Conservation (phyloP, 2,329 filamentous ascomycete genomes). For the Epichloe gansuensis region DNA sequence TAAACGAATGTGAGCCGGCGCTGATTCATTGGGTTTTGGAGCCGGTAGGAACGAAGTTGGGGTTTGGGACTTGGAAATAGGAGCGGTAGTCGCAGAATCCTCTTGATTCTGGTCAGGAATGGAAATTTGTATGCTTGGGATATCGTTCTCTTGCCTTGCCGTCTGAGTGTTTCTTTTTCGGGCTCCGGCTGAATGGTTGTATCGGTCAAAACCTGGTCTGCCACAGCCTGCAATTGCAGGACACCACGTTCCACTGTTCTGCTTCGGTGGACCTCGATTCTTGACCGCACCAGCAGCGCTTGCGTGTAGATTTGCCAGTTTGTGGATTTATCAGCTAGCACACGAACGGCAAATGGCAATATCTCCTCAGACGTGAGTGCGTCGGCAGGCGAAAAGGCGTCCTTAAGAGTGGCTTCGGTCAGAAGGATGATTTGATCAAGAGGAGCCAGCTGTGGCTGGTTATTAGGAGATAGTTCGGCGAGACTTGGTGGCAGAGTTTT, state of each 20-base stretch:
- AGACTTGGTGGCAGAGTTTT: slow-evolving; percentile 47
- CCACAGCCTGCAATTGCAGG: slow-evolving; percentile 84
- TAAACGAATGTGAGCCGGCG: slow-evolving; percentile 62
- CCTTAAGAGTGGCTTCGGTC: slow-evolving; percentile 77
- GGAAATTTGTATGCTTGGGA: slow-evolving; percentile 35
- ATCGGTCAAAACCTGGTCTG: slow-evolving; percentile 89
- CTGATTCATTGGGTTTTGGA: slow-evolving; percentile 63
- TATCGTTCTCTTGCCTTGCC: slow-evolving; percentile 17
- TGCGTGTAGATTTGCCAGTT: slow-evolving; percentile 99
- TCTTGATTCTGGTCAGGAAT: slow-evolving; percentile 19
- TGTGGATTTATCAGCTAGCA: slow-evolving; percentile 75
- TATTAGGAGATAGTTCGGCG: slow-evolving; percentile 55
- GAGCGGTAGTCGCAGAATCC: not conserved
- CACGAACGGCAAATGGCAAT: slow-evolving; percentile 77
- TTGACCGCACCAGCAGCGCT: slow-evolving; percentile 74
- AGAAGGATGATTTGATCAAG: slow-evolving; percentile 86
- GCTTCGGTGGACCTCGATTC: slow-evolving; percentile 79
- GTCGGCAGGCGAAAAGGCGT: slow-evolving; percentile 72
- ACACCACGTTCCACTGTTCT: slow-evolving; percentile 82
- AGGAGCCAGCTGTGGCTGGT: slow-evolving; percentile 70
- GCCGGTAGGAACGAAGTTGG: slow-evolving; percentile 73
- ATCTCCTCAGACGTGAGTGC: slow-evolving; percentile 89
- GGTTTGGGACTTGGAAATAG: slow-evolving; percentile 20
- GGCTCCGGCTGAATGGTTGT: slow-evolving; percentile 35
- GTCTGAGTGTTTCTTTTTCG: slow-evolving; percentile 15